Conservation (phyloP, 805 yeast species). For the Spathaspora arborariae region DNA sequence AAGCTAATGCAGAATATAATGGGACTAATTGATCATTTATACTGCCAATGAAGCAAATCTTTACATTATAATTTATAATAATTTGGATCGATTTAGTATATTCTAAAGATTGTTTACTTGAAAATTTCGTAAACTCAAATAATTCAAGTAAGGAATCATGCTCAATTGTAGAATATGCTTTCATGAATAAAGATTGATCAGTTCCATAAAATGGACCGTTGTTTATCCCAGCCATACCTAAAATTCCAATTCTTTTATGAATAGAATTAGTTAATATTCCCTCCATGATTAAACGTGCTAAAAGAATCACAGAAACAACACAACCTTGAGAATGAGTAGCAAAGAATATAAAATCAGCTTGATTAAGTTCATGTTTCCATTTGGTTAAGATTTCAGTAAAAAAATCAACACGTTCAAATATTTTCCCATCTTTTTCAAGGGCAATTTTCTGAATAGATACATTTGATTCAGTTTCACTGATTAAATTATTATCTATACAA, state of each 20-base stretch:
- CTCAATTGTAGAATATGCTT: constrained; percentile 89
- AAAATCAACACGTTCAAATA: constrained; percentile 78
- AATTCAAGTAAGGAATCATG: constrained; percentile 81
- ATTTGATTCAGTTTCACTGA: constrained; percentile 27
- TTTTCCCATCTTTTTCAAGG: constrained; percentile 88
- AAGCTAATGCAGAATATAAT: constrained; percentile 78
- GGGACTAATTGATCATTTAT: constrained; percentile 95
- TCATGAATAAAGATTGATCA: constrained; percentile 77
- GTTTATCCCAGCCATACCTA: constrained; percentile 95
- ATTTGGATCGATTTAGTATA: constrained; percentile 64
- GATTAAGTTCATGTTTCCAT: constrained; percentile 55
- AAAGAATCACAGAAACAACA: constrained; percentile 78
- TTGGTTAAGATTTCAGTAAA: constrained; percentile 68
- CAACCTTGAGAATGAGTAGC: constrained; percentile 97
- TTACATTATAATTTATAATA: constrained; percentile 66
- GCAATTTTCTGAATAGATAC: constrained; percentile 82
- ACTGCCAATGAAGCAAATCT: constrained; percentile 80
- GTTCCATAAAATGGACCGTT: constrained; percentile 92
- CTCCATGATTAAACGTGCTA: constrained; percentile 66
- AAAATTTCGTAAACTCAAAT: constrained; percentile 80
- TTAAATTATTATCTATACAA: constrained; percentile 44
- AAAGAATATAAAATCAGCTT: constrained; percentile 82
- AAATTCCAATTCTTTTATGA: constrained; percentile 55
- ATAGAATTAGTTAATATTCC: constrained; percentile 42
- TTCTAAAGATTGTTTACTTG: constrained; percentile 66